phyloP scores from a whole-genome alignment of 2,329 filamentous ascomycete genomes.

The Cadophora luteo-olivacea region DNA sequence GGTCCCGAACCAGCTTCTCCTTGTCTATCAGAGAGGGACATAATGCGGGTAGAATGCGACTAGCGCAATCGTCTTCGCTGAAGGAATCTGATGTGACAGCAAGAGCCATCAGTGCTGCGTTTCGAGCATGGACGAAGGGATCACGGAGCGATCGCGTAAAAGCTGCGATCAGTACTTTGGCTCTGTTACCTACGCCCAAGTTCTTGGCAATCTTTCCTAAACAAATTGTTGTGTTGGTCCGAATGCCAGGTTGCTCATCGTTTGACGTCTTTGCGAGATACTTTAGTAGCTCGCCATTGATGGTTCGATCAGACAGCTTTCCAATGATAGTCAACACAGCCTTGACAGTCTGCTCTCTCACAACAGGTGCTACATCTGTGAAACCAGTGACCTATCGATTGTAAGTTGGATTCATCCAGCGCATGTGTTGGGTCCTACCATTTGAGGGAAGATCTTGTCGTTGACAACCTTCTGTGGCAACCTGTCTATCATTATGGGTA shows the following conservation, averaged over 20 bases:
- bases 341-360: slow-evolving; percentile 95
- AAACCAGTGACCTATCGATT: slow-evolving; percentile 81
- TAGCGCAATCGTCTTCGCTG: slow-evolving; percentile 86
- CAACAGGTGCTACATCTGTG: slow-evolving; percentile 86
- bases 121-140: slow-evolving; percentile 92
- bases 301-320: slow-evolving; percentile 89
- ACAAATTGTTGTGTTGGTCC: slow-evolving; percentile 98
- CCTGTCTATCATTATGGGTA: slow-evolving; percentile 90
- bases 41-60: slow-evolving; percentile 81
- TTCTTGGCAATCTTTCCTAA: slow-evolving; percentile 95
- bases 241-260: slow-evolving; percentile 95
- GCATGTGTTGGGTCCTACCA: slow-evolving; percentile 60
- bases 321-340: slow-evolving; percentile 85
- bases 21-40: slow-evolving; percentile 90
- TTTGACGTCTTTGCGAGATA: slow-evolving; percentile 96
- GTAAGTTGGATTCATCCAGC: not conserved
- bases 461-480: slow-evolving; percentile 88
- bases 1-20: slow-evolving; percentile 92
- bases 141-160: slow-evolving; percentile 90
- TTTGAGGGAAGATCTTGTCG: slow-evolving; percentile 94
- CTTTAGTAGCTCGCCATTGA: slow-evolving; percentile 91
- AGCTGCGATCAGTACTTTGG: slow-evolving; percentile 91
- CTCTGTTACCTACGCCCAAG: slow-evolving; percentile 76
- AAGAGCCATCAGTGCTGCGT: slow-evolving; percentile 85
- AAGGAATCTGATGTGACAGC: slow-evolving; percentile 87